Evolutionary conservation across 345 rosid species (phyloP), one percentile per base, ranked within the genome.

Genomic region (Carallia brachiata): DNA sequence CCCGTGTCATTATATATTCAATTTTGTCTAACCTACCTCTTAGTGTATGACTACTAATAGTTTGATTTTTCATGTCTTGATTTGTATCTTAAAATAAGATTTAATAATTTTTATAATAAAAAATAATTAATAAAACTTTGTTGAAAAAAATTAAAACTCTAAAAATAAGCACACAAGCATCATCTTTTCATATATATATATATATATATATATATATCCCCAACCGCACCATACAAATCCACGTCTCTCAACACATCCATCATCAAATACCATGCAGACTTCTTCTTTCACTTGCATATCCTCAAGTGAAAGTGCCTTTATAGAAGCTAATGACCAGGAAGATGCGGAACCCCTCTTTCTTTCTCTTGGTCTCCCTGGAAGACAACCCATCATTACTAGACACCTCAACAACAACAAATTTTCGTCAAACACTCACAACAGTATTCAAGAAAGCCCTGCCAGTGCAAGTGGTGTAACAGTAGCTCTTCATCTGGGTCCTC

Each of bases 351-450:
- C 87, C 73, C 79, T 90, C 72, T 73, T 80, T 70, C 94, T 92
- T 75, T 82, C 96, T 60, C 96, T 92, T 57, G 87, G 85, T 56
- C 96, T 89, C 70, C 96, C 98, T 7, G 95, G 93, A 63, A 90
- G 85, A 68, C 74, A 36, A 58, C 53, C 63, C 61, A 58, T 65
- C 67, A 62, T 57, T 65, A 69, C 77, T 64, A 81, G 73, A 37
- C 74, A 52, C 55, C 76, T 71, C 68, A 7, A 72, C 66, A 65
- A 70, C 69, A 64, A 68, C 68, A 66, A 71, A 61, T 53, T 65
- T 75, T 48, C 62, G 61, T 19, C 63, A 37, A 71, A 66, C 54
- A 71, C 67, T 44, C 67, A 59, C 4, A 48, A 2, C 52, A 57
- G 70, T 62, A 63, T 15, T 15, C 12, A 75, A 69, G 63, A 76